Percentiles rank a stretch among this genome's conserved stretches.
Evolutionary conservation across 108 stramenopile genomes (phyloP).

Genomic region (Schizochytrium sp.): DNA sequence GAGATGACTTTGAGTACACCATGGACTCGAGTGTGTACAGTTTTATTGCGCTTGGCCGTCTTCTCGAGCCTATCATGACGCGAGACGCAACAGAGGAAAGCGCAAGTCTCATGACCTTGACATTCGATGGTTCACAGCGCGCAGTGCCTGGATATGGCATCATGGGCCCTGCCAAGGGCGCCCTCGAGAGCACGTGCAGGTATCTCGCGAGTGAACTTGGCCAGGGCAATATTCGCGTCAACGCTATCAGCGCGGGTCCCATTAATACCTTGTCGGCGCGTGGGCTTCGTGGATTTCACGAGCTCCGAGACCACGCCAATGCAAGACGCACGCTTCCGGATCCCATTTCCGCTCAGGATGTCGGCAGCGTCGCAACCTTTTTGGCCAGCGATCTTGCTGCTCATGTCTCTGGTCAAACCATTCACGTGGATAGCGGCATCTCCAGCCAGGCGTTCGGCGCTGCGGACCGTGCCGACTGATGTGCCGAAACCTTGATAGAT

Average conservation of each 20-base stretch:
- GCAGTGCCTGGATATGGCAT: slow-evolving; percentile 53
- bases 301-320: slow-evolving; percentile 33
- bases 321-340: slow-evolving; percentile 35
- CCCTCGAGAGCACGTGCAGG: slow-evolving; percentile 45
- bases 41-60: neutral
- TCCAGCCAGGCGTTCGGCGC: neutral
- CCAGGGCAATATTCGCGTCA: slow-evolving; percentile 39
- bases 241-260: slow-evolving; percentile 60
- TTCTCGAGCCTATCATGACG: neutral
- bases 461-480: neutral
- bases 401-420: slow-evolving; percentile 54
- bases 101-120: slow-evolving; percentile 42
- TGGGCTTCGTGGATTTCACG: slow-evolving; percentile 48
- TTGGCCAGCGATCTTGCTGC: slow-evolving; percentile 29
- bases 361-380: slow-evolving; percentile 40
- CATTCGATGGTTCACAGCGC: slow-evolving; percentile 53
- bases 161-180: slow-evolving; percentile 67
- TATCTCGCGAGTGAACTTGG: slow-evolving; percentile 52
- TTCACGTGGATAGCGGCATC: slow-evolving; percentile 53
- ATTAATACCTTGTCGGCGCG: slow-evolving; percentile 50
- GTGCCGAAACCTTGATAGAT: no score
- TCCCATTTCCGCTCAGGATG: slow-evolving; percentile 44
- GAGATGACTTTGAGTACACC: neutral
- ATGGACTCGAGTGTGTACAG: neutral
- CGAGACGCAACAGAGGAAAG: neutral